phyloP scores from a whole-genome alignment of 1,284 basidiomycete genomes.

The Athelia sp. region DNA sequence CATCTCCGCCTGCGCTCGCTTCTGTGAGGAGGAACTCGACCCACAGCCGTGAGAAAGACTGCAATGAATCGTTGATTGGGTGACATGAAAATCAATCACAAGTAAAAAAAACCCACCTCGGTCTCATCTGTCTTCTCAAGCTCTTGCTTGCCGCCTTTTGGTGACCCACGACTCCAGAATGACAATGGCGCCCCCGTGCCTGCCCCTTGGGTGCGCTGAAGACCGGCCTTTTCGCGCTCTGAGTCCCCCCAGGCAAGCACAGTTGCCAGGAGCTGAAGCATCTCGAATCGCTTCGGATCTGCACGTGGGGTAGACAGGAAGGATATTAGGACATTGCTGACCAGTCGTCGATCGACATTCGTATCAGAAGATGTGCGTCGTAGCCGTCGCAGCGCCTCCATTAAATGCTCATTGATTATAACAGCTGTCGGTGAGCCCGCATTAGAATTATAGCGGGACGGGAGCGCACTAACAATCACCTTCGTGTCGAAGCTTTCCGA shows the following conservation, averaged over 20 bases:
- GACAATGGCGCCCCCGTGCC: slow-evolving; percentile 26
- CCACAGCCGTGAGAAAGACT: slow-evolving; percentile 94
- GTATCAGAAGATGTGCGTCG: slow-evolving; percentile 81
- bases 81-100: neutral
- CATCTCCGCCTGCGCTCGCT: slow-evolving; percentile 51
- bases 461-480: slow-evolving; percentile 41
- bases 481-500: slow-evolving; percentile 93
- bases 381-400: slow-evolving; percentile 92
- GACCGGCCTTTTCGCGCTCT: slow-evolving; percentile 87
- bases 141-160: slow-evolving; percentile 43
- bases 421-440: slow-evolving; percentile 57
- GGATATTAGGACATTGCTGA: slow-evolving; percentile 92
- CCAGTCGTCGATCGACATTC: slow-evolving; percentile 90
- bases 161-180: slow-evolving; percentile 44
- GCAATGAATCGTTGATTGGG: slow-evolving; percentile 4
- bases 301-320: slow-evolving; percentile 89
- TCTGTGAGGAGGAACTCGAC: slow-evolving; percentile 95
- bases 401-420: slow-evolving; percentile 96
- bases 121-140: slow-evolving; percentile 74
- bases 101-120: slow-evolving; percentile 44
- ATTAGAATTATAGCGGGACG: neutral
- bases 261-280: slow-evolving; percentile 84
- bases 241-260: slow-evolving; percentile 88
- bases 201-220: slow-evolving; percentile 54
- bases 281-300: slow-evolving; percentile 95